Evolutionary conservation across 73 alveolate genomes (phyloP).

Genomic region (Paramecium pentaurelia): DNA sequence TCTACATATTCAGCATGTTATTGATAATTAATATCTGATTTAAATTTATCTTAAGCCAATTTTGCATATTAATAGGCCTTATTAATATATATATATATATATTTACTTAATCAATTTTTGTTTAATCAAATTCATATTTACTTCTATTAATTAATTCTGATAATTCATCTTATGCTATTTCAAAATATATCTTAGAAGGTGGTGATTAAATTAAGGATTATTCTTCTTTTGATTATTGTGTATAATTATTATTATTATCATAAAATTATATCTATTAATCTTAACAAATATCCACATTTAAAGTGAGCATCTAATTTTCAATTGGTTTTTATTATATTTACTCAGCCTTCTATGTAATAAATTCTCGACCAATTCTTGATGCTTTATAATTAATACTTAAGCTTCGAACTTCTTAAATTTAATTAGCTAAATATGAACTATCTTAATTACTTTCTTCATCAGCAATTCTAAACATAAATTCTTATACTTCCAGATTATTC

Average conservation of each 20-base stretch:
- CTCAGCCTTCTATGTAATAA: background rate
- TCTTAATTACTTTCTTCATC: slow-evolving; percentile 31
- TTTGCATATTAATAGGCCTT: background rate
- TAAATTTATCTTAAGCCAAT: background rate
- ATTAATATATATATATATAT: background rate
- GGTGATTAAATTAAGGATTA: background rate
- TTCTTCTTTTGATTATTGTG: background rate
- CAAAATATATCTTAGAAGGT: background rate
- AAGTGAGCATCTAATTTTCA: background rate
- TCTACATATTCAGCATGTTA: background rate
- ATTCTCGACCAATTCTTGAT: background rate
- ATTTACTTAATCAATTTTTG: background rate
- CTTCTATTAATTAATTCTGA: slow-evolving; percentile 18
- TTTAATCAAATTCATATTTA: slow-evolving; percentile 30
- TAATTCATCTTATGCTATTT: background rate
- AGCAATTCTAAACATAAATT: slow-evolving; percentile 43
- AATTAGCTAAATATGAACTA: background rate
- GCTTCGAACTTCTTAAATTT: background rate
- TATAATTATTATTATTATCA: background rate
- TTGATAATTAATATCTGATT: background rate
- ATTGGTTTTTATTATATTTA: background rate
- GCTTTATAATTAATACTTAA: background rate
- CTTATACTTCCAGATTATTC: slow-evolving; percentile 12
- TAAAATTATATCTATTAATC: slow-evolving; percentile 1
- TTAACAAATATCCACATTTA: background rate